Evolutionary conservation across 192 early-diverging fungal species (phyloP).

Genomic region (Podila clonocystis): DNA sequence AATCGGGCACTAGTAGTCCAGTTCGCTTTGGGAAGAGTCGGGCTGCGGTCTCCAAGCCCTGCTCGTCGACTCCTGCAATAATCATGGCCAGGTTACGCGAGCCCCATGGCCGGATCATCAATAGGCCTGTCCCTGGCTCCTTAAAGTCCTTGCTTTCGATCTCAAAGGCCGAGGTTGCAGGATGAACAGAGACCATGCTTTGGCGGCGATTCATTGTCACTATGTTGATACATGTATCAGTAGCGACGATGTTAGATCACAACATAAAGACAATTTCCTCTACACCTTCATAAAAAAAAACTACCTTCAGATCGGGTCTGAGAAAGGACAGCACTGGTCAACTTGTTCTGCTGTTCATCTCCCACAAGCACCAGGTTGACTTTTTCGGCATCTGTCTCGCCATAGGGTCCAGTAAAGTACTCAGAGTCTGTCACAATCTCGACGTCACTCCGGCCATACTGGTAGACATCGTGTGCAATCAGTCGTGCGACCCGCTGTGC

Average conservation of each 20-base stretch:
- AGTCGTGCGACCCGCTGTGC: slow-evolving; percentile 65
- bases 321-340: slow-evolving; percentile 50
- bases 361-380: slow-evolving; percentile 73
- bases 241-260: not conserved
- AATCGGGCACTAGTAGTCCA: slow-evolving; percentile 62
- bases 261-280: not conserved
- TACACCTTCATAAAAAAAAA: not conserved
- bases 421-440: slow-evolving; percentile 68
- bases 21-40: slow-evolving; percentile 61
- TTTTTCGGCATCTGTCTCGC: not conserved
- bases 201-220: slow-evolving; percentile 20
- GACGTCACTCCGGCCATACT: slow-evolving; percentile 69
- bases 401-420: slow-evolving; percentile 47
- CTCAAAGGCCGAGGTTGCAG: not conserved
- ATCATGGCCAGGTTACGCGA: slow-evolving; percentile 48
- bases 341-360: slow-evolving; percentile 64
- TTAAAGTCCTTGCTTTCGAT: slow-evolving; percentile 8
- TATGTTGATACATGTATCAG: not conserved
- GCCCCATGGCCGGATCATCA: slow-evolving; percentile 56
- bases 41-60: slow-evolving; percentile 50
- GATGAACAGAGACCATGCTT: not conserved
- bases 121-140: slow-evolving; percentile 45
- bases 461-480: slow-evolving; percentile 71
- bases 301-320: slow-evolving; percentile 56
- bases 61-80: slow-evolving; percentile 53